These are phyloP conservation scores for Plectranthus barbatus DNA, from an alignment of 257 asterid species.

Conservation along the genomic window DNA sequence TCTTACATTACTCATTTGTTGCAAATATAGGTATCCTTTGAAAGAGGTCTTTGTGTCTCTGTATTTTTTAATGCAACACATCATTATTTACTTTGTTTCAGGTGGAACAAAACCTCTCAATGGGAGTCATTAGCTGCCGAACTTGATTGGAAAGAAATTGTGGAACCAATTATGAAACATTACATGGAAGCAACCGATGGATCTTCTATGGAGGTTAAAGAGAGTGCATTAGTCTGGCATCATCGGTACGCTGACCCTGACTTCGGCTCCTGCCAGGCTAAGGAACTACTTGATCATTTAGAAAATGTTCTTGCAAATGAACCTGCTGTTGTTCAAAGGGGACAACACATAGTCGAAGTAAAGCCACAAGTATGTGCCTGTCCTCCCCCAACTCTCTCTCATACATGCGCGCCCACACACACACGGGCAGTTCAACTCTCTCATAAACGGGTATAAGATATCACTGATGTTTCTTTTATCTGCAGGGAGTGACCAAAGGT, in stretches of 20 bases:
- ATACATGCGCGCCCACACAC: not conserved
- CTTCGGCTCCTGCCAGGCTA: slow-evolving; percentile 86
- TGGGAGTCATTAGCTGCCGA: slow-evolving; percentile 70
- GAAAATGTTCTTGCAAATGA: slow-evolving; percentile 84
- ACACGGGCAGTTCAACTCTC: not conserved
- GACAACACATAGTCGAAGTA: slow-evolving; percentile 89
- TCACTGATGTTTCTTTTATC: slow-evolving; percentile 11
- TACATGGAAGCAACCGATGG: slow-evolving; percentile 93
- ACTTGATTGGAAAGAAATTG: slow-evolving; percentile 81
- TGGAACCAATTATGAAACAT: slow-evolving; percentile 70
- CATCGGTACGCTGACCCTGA: slow-evolving; percentile 77
- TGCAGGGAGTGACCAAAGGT: slow-evolving; percentile 92
- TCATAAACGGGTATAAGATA: not conserved
- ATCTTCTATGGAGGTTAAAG: slow-evolving; percentile 73
- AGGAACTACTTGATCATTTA: slow-evolving; percentile 70
- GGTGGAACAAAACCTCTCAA: slow-evolving; percentile 47
- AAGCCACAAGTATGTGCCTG: slow-evolving; percentile 68
- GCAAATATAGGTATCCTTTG: not conserved
- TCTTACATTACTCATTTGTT: not conserved
- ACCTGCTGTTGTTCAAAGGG: slow-evolving; percentile 87
- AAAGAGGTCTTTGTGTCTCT: not conserved
- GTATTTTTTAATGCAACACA: not conserved
- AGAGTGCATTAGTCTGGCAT: slow-evolving; percentile 93
- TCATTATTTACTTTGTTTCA: slow-evolving; percentile 19
- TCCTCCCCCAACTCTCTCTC: not conserved